phyloP scores from a whole-genome alignment of 352 stramenopile species.

The Phytophthora pinifolia region DNA sequence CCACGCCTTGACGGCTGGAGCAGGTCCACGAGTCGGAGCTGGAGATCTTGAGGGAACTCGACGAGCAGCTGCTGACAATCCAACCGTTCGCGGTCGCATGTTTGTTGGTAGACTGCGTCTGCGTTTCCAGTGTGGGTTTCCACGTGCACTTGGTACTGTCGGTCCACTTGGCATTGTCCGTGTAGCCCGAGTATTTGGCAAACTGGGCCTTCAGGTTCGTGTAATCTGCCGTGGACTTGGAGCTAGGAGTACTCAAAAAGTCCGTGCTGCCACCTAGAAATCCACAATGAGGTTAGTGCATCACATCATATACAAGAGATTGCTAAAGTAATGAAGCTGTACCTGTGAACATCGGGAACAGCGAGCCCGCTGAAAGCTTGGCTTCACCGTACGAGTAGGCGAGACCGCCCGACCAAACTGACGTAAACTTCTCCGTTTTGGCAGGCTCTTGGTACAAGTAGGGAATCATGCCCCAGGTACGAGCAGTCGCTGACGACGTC shows the following conservation, averaged over 20 bases:
- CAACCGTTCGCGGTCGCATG: conserved; percentile 55
- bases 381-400: conserved; percentile 88
- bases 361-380: conserved; percentile 61
- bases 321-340: conserved; percentile 3
- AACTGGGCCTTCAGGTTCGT: conserved; percentile 75
- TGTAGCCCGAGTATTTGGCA: conserved; percentile 56
- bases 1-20: conserved; percentile 67
- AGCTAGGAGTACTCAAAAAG: conserved; percentile 59
- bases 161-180: conserved; percentile 60
- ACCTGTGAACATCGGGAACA: conserved; percentile 87
- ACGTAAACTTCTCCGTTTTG: conserved; percentile 65
- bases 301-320: background rate
- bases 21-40: conserved; percentile 70
- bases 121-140: conserved; percentile 55
- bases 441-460: conserved; percentile 78
- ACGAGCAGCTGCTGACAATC: conserved; percentile 65
- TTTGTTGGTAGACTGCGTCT: conserved; percentile 57
- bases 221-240: conserved; percentile 63
- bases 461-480: conserved; percentile 77
- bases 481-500: conserved; percentile 37
- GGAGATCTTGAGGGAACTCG: conserved; percentile 51
- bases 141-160: conserved; percentile 62
- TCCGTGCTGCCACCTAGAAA: conserved; percentile 60
- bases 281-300: conserved; percentile 12
- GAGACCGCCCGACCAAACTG: conserved; percentile 81